phyloP scores from a whole-genome alignment of 169 alveolate species.

The Plasmodium vivax region DNA sequence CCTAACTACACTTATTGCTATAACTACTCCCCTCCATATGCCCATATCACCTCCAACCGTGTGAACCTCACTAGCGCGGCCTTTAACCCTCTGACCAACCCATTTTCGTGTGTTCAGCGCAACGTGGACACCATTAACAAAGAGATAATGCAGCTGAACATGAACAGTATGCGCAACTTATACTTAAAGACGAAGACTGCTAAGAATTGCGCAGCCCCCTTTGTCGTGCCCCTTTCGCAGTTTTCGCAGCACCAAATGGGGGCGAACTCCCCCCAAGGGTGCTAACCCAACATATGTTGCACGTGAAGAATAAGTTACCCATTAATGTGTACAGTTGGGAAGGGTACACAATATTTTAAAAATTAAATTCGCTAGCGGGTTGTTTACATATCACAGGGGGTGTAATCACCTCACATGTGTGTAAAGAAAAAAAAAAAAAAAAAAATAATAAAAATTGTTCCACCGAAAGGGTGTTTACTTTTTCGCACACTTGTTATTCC shows the following conservation, averaged over 20 bases:
- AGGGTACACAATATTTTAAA: neutral
- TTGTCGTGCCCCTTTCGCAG: neutral
- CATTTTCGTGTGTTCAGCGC: conserved; percentile 9
- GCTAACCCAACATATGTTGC: neutral
- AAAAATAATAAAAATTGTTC: neutral
- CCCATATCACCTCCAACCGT: neutral
- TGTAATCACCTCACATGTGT: neutral
- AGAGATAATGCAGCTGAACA: conserved; percentile 17
- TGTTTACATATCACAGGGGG: neutral
- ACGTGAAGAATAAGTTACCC: neutral
- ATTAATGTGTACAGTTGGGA: neutral
- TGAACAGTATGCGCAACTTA: conserved; percentile 6
- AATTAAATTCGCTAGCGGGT: neutral
- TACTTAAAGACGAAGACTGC: conserved; percentile 1
- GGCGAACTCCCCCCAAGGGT: neutral
- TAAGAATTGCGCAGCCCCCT: neutral
- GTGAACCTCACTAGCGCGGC: neutral
- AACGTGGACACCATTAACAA: conserved; percentile 21
- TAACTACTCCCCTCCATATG: neutral
- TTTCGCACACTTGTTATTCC: neutral
- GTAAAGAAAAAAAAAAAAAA: neutral
- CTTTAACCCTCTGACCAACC: neutral
- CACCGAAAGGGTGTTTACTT: neutral
- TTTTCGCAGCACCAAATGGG: neutral
- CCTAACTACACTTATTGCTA: neutral